These are phyloP conservation scores for Fusarium annulatum DNA, from an alignment of 2,329 filamentous ascomycete species.

Conservation along the genomic window DNA sequence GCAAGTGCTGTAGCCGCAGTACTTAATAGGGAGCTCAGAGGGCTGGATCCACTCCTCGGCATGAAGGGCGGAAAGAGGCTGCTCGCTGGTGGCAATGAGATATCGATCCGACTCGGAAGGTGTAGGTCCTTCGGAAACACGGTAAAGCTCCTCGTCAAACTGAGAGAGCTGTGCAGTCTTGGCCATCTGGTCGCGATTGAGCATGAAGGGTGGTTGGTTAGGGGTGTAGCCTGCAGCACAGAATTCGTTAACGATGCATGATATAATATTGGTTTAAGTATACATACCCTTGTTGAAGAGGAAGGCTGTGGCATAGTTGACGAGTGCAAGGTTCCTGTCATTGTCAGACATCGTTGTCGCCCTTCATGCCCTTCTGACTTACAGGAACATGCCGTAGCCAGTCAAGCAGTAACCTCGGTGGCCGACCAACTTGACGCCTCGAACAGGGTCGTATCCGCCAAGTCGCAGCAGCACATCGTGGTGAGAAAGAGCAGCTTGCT, in stretches of 20 bases:
- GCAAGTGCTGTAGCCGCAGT: slow-evolving; percentile 85
- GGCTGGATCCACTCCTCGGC: slow-evolving; percentile 91
- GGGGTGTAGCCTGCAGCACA: slow-evolving; percentile 74
- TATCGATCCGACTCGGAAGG: slow-evolving; percentile 90
- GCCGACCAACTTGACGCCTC: slow-evolving; percentile 92
- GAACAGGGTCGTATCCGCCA: slow-evolving; percentile 92
- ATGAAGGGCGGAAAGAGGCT: slow-evolving; percentile 93
- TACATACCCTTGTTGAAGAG: slow-evolving; percentile 57
- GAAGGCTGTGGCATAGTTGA: slow-evolving; percentile 96
- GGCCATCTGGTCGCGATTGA: slow-evolving; percentile 95
- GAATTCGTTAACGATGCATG: slow-evolving; percentile 9
- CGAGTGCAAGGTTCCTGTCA: slow-evolving; percentile 79
- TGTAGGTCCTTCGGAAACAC: slow-evolving; percentile 88
- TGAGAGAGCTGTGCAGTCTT: slow-evolving; percentile 98
- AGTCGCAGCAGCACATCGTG: slow-evolving; percentile 91
- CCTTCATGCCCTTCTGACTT: background rate
- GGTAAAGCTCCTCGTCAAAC: slow-evolving; percentile 98
- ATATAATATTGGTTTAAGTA: background rate
- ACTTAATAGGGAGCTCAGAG: slow-evolving; percentile 89
- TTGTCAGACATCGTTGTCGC: slow-evolving; percentile 17
- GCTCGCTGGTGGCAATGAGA: slow-evolving; percentile 84
- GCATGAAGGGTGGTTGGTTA: slow-evolving; percentile 91
- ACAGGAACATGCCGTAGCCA: slow-evolving; percentile 86
- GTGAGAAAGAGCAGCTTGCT: slow-evolving; percentile 84
- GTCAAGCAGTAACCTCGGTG: slow-evolving; percentile 94